Evolutionary conservation across 2,329 filamentous ascomycete species (phyloP).

Genomic region (Trichoderma asperellum): DNA sequence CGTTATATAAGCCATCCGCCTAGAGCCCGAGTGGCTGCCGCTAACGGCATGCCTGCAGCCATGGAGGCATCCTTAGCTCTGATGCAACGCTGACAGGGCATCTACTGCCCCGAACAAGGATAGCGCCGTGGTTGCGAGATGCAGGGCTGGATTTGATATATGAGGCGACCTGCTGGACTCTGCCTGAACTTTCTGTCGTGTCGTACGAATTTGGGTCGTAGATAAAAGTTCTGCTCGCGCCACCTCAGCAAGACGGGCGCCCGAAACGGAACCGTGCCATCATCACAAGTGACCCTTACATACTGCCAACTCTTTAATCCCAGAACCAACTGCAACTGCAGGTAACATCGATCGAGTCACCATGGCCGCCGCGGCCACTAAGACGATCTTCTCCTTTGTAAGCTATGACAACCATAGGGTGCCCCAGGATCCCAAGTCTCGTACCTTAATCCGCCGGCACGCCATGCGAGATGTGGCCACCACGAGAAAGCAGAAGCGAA

Average conservation of each 20-base stretch:
- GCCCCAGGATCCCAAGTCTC: conserved; percentile 10
- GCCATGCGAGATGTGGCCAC: conserved; percentile 9
- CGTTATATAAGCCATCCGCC: neutral
- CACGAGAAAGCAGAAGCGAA: conserved; percentile 5
- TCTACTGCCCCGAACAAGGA: neutral
- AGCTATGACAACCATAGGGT: conserved; percentile 18
- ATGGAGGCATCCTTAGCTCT: neutral
- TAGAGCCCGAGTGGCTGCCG: neutral
- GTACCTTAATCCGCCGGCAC: conserved; percentile 15
- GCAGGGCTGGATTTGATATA: neutral
- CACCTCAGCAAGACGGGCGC: neutral
- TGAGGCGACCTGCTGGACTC: neutral
- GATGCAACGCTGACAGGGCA: neutral
- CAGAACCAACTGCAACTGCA: neutral
- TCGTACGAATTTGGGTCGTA: neutral
- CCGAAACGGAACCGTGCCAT: neutral
- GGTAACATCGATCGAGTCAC: neutral
- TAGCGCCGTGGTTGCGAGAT: conserved; percentile 1
- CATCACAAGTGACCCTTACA: neutral
- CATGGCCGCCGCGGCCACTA: neutral
- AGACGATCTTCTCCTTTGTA: conserved; percentile 10
- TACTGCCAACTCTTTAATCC: neutral
- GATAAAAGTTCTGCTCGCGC: neutral
- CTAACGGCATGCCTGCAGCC: neutral
- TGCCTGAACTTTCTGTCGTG: neutral